phyloP scores from a whole-genome alignment of 306 rosid genomes.

The Malus sylvestris region DNA sequence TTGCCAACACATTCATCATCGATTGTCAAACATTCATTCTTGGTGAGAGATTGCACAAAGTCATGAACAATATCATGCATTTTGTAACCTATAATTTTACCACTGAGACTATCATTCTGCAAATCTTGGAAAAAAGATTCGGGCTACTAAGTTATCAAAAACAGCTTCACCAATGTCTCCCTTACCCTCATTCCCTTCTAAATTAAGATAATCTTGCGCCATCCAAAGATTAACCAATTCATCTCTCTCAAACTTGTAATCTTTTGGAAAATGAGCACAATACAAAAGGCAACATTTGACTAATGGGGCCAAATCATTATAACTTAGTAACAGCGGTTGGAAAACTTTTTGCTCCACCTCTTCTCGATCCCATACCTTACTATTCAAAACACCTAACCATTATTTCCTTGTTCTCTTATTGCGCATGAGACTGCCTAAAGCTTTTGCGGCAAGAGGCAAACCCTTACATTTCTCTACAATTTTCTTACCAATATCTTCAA shows the following conservation, averaged over 20 bases:
- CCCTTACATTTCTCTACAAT: not conserved
- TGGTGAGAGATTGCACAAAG: not conserved
- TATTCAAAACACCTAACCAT: not conserved
- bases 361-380: not conserved
- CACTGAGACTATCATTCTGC: not conserved
- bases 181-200: not conserved
- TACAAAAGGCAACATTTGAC: not conserved
- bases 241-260: not conserved
- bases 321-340: not conserved
- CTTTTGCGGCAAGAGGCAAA: not conserved
- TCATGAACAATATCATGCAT: not conserved
- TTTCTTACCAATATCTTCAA: not conserved
- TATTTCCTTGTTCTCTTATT: not conserved
- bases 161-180: not conserved
- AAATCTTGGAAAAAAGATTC: not conserved
- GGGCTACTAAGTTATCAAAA: not conserved
- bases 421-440: conserved; percentile 2
- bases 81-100: not conserved
- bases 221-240: not conserved
- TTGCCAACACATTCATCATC: not conserved
- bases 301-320: not conserved
- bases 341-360: not conserved
- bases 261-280: not conserved
- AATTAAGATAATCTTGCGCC: not conserved
- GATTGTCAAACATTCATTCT: not conserved